Base-by-base conservation (phyloP, 164 flowering plant genomes). In the Dillenia suffruticosa region DNA sequence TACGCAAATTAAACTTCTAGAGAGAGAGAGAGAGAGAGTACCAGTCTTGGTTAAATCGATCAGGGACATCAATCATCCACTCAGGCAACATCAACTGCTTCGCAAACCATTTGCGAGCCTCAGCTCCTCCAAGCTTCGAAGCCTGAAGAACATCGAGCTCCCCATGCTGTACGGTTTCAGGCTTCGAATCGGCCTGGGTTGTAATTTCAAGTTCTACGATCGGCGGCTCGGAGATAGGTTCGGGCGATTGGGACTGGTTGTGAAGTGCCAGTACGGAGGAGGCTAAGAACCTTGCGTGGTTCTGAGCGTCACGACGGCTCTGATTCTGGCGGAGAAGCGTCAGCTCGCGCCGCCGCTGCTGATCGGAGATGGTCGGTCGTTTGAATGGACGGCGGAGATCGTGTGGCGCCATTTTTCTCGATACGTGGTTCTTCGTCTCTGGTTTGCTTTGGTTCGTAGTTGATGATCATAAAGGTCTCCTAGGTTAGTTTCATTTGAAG, bases 21-120 rank as follows among this genome's bases (percentile, higher is more conserved):
- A 57, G 6, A 16, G 10, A 43, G 24, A 9, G 44, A 19, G 22
- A 15, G 14, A 14, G 24, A 45, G 46, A 51, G 32, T 56, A 94
- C 99, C 99, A 92, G 64, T 95, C 96, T 1, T 66, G 64, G 48
- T 47, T 67, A 48, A 95, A 69, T 0, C 84, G 73, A 65, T 86
- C 85, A 3, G 97, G 99, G 43, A 95, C 84, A 51, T 95, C 99
- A 62, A 95, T 83, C 99, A 95, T 95, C 99, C 99, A 95, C 75
- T 95, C 99, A 1, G 96, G 99, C 9, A 91, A 84, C 97, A 91
- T 89, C 13, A 94, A 76, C 76, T 91, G 99, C 32, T 72, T 76
- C 43, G 99, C 79, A 62, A 91, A 95, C 97, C 96, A 92, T 56
- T 76, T 68, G 2, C 97, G 90, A 47, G 84, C 96, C 44, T 85